Percentiles rank a stretch among this genome's conserved stretches.
Evolutionary conservation across 208 protist genomes (phyloP).

Genomic region (Angomonas desouzai): DNA sequence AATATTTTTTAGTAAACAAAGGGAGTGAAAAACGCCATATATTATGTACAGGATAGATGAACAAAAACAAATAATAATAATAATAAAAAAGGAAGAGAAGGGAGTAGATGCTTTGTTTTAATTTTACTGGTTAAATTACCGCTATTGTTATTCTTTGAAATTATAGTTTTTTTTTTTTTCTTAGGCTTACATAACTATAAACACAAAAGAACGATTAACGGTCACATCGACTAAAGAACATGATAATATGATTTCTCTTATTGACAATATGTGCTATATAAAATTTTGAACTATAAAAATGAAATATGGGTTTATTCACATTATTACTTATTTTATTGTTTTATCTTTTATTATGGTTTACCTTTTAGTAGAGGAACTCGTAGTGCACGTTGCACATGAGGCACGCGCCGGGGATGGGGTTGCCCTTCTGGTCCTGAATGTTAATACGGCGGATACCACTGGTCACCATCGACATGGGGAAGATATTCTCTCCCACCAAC

Average conservation of each 20-base stretch:
- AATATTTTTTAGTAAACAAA: too few relatives aligned
- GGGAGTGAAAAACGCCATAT: too few relatives aligned
- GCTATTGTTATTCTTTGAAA: too few relatives aligned
- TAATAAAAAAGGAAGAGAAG: not conserved
- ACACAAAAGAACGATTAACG: too few relatives aligned
- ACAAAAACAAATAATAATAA: not conserved
- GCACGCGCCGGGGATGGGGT: constrained; percentile 40
- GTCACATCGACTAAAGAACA: too few relatives aligned
- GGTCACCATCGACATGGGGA: constrained; percentile 49
- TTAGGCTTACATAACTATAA: too few relatives aligned
- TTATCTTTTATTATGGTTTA: not conserved
- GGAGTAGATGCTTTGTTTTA: not conserved
- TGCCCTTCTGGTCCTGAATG: constrained; percentile 38
- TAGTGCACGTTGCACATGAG: constrained; percentile 32
- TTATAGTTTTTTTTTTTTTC: too few relatives aligned
- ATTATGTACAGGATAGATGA: too few relatives aligned
- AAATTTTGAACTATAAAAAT: too few relatives aligned
- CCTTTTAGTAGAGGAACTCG: constrained; percentile 1
- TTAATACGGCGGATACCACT: constrained; percentile 50
- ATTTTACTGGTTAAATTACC: too few relatives aligned
- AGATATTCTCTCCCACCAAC: constrained; percentile 48
- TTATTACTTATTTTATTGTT: constrained; percentile 5
- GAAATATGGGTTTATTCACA: constrained; percentile 5
- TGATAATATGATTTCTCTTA: too few relatives aligned
- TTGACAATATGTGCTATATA: too few relatives aligned